These are phyloP conservation scores for Brassica incana DNA, from an alignment of 345 rosid genomes.

Conservation along the genomic window DNA sequence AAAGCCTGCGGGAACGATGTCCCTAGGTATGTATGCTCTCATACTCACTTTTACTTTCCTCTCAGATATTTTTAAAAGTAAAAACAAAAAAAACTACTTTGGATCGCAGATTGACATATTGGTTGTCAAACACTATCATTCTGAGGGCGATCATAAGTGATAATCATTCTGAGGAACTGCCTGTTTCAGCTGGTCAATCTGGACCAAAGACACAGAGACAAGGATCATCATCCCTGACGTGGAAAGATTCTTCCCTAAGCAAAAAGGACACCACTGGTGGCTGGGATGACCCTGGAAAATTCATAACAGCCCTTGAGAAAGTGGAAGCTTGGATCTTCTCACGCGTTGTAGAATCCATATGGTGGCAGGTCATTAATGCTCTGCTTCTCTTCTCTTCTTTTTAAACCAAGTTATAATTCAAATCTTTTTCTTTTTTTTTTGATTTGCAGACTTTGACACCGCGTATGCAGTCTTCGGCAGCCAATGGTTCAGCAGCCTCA, in stretches of 20 bases:
- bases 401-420: neutral
- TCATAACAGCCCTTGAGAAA: constrained; percentile 68
- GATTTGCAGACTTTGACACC: constrained; percentile 80
- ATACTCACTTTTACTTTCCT: no score
- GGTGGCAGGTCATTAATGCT: constrained; percentile 83
- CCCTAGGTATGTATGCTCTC: constrained; percentile 73
- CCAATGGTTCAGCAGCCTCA: constrained; percentile 47
- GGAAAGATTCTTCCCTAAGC: constrained; percentile 56
- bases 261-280: constrained; percentile 50
- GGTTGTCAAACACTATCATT: constrained; percentile 84
- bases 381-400: constrained; percentile 2
- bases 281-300: constrained; percentile 62
- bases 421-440: constrained; percentile 8
- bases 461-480: constrained; percentile 73
- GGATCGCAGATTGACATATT: constrained; percentile 77
- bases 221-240: constrained; percentile 53
- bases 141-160: constrained; percentile 71
- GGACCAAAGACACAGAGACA: constrained; percentile 35
- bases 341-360: constrained; percentile 77
- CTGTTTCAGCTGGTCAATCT: constrained; percentile 39
- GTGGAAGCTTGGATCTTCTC: constrained; percentile 96
- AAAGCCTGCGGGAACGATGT: constrained; percentile 98
- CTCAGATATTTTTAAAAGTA: neutral
- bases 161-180: constrained; percentile 33
- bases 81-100: neutral